Percentiles rank a stretch among this genome's conserved stretches.
These are phyloP conservation scores for Omphalotus guepiniiformis DNA, from an alignment of 768 basidiomycete species.

Conservation along the genomic window DNA sequence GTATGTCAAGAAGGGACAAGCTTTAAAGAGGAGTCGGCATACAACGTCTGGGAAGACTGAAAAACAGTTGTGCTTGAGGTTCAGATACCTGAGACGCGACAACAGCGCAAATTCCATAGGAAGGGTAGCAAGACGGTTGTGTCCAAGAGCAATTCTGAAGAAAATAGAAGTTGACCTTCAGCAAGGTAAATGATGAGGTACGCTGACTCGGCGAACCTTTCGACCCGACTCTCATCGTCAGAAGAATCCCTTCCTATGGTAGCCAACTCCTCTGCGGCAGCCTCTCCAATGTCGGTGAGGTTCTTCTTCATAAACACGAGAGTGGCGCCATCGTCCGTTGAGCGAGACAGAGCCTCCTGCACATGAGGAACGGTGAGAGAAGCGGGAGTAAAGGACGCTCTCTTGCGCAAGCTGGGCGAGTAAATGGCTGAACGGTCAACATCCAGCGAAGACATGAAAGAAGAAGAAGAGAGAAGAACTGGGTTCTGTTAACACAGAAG, in stretches of 20 bases:
- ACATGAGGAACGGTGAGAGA: constrained; percentile 57
- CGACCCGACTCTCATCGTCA: constrained; percentile 49
- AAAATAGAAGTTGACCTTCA: too few relatives aligned
- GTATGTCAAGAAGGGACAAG: too few relatives aligned
- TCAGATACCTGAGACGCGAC: constrained; percentile 76
- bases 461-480: not conserved
- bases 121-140: constrained; percentile 77
- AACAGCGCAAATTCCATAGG: constrained; percentile 72
- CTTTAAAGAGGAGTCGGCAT: constrained; percentile 27
- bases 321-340: constrained; percentile 76
- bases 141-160: constrained; percentile 75
- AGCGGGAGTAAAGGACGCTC: constrained; percentile 23
- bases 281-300: constrained; percentile 70
- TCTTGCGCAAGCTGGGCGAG: constrained; percentile 21
- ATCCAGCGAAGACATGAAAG: constrained; percentile 27
- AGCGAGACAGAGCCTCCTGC: constrained; percentile 57
- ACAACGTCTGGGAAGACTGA: constrained; percentile 84
- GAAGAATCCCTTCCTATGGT: constrained; percentile 46
- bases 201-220: constrained; percentile 46
- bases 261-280: constrained; percentile 75
- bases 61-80: constrained; percentile 82
- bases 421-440: constrained; percentile 23
- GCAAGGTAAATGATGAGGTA: constrained; percentile 2
- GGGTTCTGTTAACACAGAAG: not conserved
- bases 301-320: constrained; percentile 79